Evolutionary conservation across 306 rosid species (phyloP).

Genomic region (Sechiopsis laciniata): DNA sequence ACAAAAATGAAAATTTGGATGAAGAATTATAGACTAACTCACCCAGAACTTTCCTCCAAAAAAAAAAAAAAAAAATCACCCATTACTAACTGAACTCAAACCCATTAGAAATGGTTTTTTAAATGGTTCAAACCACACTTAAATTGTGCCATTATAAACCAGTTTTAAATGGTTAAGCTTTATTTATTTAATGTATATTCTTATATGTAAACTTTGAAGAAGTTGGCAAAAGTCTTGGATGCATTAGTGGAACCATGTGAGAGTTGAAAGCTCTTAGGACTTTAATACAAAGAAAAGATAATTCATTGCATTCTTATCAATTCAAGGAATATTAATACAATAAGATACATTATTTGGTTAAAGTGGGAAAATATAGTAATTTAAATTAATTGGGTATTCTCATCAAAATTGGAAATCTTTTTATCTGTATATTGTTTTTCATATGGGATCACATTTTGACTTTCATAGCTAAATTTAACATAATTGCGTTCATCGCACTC

Average conservation of each 20-base stretch:
- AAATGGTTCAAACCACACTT: no score
- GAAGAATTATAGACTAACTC: no score
- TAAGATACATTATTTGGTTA: neutral
- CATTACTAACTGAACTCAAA: no score
- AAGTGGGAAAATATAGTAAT: neutral
- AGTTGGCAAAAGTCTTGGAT: neutral
- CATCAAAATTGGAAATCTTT: neutral
- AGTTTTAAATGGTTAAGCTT: no score
- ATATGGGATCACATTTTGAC: neutral
- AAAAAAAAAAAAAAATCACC: no score
- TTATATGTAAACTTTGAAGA: neutral
- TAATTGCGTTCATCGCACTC: neutral
- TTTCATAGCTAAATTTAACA: neutral
- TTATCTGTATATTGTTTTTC: neutral
- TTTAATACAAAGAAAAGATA: neutral
- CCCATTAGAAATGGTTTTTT: no score
- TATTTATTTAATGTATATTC: no score
- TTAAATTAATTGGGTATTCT: neutral
- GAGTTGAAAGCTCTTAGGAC: neutral
- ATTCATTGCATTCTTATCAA: neutral
- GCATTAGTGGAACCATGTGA: neutral
- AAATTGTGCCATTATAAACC: no score
- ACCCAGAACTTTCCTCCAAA: no score
- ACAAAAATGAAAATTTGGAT: no score
- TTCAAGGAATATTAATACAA: neutral